Base-by-base conservation (phyloP, 768 basidiomycete species). In the Xerocomellus chrysenteron region DNA sequence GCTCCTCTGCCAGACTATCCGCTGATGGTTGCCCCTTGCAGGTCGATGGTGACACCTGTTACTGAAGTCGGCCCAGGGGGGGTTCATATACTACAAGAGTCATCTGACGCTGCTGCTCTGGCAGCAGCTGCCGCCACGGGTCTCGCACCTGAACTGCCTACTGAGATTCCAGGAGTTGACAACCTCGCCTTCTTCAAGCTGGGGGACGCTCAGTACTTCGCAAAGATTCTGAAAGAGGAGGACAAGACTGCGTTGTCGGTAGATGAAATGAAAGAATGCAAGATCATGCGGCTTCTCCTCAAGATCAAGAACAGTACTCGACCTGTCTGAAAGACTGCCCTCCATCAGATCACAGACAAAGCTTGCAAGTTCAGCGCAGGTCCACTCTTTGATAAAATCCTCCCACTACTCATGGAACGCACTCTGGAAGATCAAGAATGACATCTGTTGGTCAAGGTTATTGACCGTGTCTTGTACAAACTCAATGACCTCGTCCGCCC, bases 241-340 rank as follows among this genome's bases (percentile, higher is more conserved):
- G 94, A 98, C 65, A 96, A 98, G 74, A 90, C 88, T 2, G 86
- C 90, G 69, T 78, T 98, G 46, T 85, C 90, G 1, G 90, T 98
- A 9, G 97, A 98, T 48, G 97, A 99, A 77, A 90, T 98, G 86
- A 99, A 99, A 76, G 97, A 98, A 76, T 86, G 96, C 68, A 99
- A 98, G 74, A 98, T 98, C 65, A 98, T 98, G 95, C 88, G 97
- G 26, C 76, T 99, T 24, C 78, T 99, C 51, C 82, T 99, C 64
- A 98, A 98, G 76, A 98, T 99, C 76, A 98, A 99, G 80, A 99
- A 98, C 69, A 96, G 97, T 47, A 98, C 96, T 3, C 97, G 97
- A 28, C 96, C 97, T 12, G 94, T 98, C 56, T 88, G 97, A 55
- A 99, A 99, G 74, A 94, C 96, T 2, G 97, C 97, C 13, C 85